Evolutionary conservation across 805 yeast species (phyloP).

Genomic region (Metschnikowia arizonensis): DNA sequence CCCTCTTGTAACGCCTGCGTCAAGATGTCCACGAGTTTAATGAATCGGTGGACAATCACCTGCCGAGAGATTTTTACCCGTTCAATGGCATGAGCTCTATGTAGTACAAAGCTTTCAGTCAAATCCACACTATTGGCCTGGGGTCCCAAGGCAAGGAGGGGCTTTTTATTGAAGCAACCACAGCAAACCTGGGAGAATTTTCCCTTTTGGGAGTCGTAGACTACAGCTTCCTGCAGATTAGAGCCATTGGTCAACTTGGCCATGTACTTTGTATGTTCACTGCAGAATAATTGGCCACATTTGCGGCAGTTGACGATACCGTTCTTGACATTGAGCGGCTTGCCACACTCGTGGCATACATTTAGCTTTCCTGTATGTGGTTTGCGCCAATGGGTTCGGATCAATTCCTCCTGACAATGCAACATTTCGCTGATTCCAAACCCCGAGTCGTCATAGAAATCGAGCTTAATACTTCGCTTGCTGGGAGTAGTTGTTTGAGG

Average conservation of each 20-base stretch:
- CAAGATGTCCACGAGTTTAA: slow-evolving; percentile 40
- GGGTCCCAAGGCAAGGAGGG: slow-evolving; percentile 52
- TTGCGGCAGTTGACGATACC: slow-evolving; percentile 68
- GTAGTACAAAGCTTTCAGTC: slow-evolving; percentile 37
- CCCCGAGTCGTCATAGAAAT: slow-evolving; percentile 44
- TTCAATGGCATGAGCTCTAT: slow-evolving; percentile 45
- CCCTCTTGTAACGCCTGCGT: neutral
- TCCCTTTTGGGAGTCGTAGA: slow-evolving; percentile 30
- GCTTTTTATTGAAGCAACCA: slow-evolving; percentile 52
- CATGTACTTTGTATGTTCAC: slow-evolving; percentile 53
- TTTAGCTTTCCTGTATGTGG: slow-evolving; percentile 36
- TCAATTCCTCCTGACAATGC: slow-evolving; percentile 22
- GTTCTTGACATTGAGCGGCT: slow-evolving; percentile 44
- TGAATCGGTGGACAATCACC: slow-evolving; percentile 55
- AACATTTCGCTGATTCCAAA: slow-evolving; percentile 30
- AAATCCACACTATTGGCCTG: slow-evolving; percentile 35
- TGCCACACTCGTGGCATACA: slow-evolving; percentile 43
- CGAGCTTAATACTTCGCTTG: slow-evolving; percentile 41
- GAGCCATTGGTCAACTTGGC: slow-evolving; percentile 43
- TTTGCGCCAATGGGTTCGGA: slow-evolving; percentile 56
- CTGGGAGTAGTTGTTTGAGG: slow-evolving; percentile 18
- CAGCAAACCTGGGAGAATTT: slow-evolving; percentile 73
- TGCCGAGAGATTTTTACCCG: slow-evolving; percentile 49
- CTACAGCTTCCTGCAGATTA: slow-evolving; percentile 16
- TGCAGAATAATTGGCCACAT: slow-evolving; percentile 73